Percentiles rank a stretch among this genome's conserved stretches.
These are phyloP conservation scores for Dictyostelium citrinum DNA, from an alignment of 78 protist species.

Conservation along the genomic window DNA sequence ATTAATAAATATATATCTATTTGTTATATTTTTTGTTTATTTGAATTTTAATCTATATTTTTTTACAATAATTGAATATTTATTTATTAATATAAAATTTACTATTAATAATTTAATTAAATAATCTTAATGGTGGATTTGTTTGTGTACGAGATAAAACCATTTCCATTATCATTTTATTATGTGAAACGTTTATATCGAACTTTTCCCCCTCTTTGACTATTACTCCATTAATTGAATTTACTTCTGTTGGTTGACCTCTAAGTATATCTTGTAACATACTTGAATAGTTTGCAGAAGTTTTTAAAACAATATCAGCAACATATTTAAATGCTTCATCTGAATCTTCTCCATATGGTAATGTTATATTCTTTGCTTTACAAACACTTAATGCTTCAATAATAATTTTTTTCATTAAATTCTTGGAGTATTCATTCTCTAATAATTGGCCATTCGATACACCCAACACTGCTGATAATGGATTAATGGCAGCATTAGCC, in stretches of 20 bases:
- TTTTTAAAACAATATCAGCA: conserved; percentile 34
- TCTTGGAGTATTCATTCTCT: conserved; percentile 41
- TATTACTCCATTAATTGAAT: conserved; percentile 80
- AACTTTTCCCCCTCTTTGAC: conserved; percentile 77
- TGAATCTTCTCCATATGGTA: conserved; percentile 59
- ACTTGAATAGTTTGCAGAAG: conserved; percentile 41
- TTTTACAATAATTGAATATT: too few species aligned
- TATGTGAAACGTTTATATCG: conserved; percentile 35
- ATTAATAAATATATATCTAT: too few species aligned
- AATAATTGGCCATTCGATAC: conserved; percentile 64
- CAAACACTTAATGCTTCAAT: conserved; percentile 75
- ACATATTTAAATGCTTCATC: conserved; percentile 75
- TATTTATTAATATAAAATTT: too few species aligned
- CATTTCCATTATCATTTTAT: conserved; percentile 78
- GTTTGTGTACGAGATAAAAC: conserved; percentile 20
- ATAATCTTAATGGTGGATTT: neutral
- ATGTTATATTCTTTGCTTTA: conserved; percentile 50
- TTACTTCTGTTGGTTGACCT: conserved; percentile 75
- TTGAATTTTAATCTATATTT: too few species aligned
- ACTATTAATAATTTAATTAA: neutral
- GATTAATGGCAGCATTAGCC: conserved; percentile 90
- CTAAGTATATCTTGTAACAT: conserved; percentile 69
- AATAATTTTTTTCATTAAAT: conserved; percentile 59
- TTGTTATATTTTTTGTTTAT: too few species aligned
- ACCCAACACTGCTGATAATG: conserved; percentile 84